These are phyloP conservation scores for Trichoderma koningii DNA, from an alignment of 2,329 filamentous ascomycete genomes.

Conservation along the genomic window DNA sequence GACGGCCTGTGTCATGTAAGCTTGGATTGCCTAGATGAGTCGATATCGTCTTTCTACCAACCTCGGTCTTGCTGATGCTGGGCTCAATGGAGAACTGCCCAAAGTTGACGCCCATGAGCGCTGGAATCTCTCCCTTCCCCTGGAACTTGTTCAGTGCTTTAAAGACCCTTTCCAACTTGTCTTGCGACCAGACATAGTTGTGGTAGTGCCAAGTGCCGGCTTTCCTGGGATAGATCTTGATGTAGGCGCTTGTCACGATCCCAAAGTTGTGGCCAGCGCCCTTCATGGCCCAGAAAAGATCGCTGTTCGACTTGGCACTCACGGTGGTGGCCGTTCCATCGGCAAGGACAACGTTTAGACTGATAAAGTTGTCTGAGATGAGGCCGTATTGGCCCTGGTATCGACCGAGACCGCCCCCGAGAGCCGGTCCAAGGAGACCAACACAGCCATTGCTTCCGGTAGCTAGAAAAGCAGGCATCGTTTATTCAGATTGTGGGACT, in stretches of 20 bases:
- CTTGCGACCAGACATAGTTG: constrained; percentile 13
- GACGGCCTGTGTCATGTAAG: neutral
- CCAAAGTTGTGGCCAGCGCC: constrained; percentile 42
- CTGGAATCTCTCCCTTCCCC: neutral
- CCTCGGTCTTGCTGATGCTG: neutral
- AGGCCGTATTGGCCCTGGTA: constrained; percentile 38
- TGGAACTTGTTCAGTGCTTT: neutral
- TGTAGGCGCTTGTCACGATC: constrained; percentile 36
- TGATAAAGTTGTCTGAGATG: constrained; percentile 41
- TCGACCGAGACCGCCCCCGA: constrained; percentile 39
- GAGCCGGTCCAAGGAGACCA: constrained; percentile 36
- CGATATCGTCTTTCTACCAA: neutral
- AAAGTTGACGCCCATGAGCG: constrained; percentile 14
- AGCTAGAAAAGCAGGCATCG: neutral
- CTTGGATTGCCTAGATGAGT: accelerated
- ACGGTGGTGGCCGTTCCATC: constrained; percentile 34
- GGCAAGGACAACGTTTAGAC: constrained; percentile 39
- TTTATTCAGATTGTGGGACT: neutral
- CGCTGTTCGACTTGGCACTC: constrained; percentile 33
- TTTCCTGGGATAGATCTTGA: constrained; percentile 37
- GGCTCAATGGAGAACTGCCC: constrained; percentile 10
- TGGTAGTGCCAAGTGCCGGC: constrained; percentile 2
- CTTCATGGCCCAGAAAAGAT: constrained; percentile 43
- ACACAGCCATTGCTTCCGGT: constrained; percentile 28
- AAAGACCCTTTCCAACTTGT: constrained; percentile 2